These are phyloP conservation scores for Arthrobotrys musiformis DNA, from an alignment of 2,329 filamentous ascomycete species.

Conservation along the genomic window DNA sequence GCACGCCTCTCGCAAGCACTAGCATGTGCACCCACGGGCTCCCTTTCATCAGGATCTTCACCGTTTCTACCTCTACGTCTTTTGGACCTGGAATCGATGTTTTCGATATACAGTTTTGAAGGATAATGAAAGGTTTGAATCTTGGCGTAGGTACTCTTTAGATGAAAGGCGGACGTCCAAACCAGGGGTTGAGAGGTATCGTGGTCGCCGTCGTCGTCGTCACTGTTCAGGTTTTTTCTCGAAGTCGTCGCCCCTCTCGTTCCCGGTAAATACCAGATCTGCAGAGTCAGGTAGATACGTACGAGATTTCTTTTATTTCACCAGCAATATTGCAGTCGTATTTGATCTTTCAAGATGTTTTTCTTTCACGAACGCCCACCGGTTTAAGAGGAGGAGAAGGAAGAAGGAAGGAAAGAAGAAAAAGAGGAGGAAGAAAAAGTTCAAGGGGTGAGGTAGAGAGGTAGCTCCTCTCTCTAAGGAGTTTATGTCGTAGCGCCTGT, in stretches of 20 bases:
- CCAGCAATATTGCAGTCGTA: not conserved
- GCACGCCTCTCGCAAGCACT: conserved; percentile 49
- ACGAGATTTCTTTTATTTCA: not conserved
- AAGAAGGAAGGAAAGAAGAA: not conserved
- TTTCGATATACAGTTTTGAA: conserved; percentile 18
- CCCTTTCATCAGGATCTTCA: conserved; percentile 27
- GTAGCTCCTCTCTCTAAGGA: not conserved
- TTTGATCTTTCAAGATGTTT: conserved; percentile 3
- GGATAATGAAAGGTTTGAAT: conserved; percentile 12
- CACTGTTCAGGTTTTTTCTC: conserved; percentile 21
- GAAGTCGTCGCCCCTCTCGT: conserved; percentile 22
- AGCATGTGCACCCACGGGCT: conserved; percentile 24
- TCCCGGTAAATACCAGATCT: conserved; percentile 29
- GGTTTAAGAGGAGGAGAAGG: not conserved
- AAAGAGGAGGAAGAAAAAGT: not conserved
- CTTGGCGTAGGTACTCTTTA: not conserved
- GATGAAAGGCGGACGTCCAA: conserved; percentile 21
- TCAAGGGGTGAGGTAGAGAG: not conserved
- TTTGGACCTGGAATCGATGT: conserved; percentile 35
- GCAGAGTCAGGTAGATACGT: conserved; percentile 39
- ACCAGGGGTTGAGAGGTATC: conserved; percentile 27
- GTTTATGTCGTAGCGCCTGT: conserved; percentile 11
- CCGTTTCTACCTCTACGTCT: conserved; percentile 11
- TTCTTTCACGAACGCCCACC: conserved; percentile 7
- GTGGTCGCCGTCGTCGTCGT: conserved; percentile 21